A percentile compares a stretch with the other conserved stretches of the same genome.
These are phyloP conservation scores for Thymus mandschuricus DNA, from an alignment of 257 asterid genomes.

Conservation along the genomic window DNA sequence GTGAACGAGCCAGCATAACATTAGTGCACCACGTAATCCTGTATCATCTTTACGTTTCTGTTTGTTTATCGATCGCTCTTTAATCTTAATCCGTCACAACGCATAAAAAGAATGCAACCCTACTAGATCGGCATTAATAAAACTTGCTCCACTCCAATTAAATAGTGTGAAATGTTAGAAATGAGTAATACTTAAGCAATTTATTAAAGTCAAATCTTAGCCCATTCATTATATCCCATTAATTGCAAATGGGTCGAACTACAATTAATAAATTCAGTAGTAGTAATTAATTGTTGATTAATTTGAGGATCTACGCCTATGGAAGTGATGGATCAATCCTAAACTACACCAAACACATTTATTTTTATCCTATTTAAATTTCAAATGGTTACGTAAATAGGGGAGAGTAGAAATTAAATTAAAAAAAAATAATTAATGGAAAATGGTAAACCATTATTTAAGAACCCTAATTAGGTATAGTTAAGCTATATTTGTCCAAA, in stretches of 20 bases:
- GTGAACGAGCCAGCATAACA: no score
- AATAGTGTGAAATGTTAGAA: conserved; percentile 24
- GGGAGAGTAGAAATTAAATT: not conserved
- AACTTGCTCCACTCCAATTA: conserved; percentile 10
- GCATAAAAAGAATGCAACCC: not conserved
- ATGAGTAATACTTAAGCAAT: not conserved
- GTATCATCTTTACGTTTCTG: no score
- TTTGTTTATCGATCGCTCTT: no score
- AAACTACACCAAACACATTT: conserved; percentile 13
- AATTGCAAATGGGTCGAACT: not conserved
- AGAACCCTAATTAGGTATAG: conserved; percentile 20
- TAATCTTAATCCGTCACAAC: no score
- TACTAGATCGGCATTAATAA: conserved; percentile 2
- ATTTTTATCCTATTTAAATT: not conserved
- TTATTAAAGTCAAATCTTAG: conserved; percentile 29
- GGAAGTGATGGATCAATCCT: conserved; percentile 9
- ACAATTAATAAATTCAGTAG: conserved; percentile 2
- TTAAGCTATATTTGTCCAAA: conserved; percentile 40
- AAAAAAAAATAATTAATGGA: not conserved
- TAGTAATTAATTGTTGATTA: conserved; percentile 1
- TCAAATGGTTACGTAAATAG: conserved; percentile 6
- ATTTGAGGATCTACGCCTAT: conserved; percentile 26
- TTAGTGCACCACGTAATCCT: no score
- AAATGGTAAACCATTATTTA: conserved; percentile 28
- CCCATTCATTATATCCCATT: conserved; percentile 4